These are phyloP conservation scores for Porphyra umbilicalis DNA, from an alignment of 31 red algal genomes.

Conservation along the genomic window DNA sequence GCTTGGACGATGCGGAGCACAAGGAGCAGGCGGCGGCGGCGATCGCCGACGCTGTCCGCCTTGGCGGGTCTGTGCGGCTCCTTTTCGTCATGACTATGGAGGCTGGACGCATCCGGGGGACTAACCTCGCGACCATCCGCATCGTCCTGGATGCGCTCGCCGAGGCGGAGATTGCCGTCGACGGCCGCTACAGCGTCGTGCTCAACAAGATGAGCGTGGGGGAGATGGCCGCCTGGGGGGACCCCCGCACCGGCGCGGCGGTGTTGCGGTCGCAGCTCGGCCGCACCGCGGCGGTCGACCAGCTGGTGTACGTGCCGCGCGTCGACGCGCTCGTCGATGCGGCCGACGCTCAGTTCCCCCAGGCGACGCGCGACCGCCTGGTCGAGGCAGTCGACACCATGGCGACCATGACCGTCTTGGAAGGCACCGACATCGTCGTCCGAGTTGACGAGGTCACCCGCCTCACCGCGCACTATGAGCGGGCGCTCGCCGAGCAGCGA, in stretches of 20 bases:
- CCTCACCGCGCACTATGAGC: background rate
- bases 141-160: slow-evolving; percentile 11
- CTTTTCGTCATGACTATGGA: slow-evolving; percentile 21
- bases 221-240: background rate
- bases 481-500: background rate
- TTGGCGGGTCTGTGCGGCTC: background rate
- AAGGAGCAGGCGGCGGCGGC: background rate
- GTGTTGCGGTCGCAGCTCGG: background rate
- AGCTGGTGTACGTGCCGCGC: background rate
- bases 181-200: background rate
- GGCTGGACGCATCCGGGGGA: background rate
- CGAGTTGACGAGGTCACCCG: background rate
- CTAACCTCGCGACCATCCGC: slow-evolving; percentile 3
- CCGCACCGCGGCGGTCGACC: background rate
- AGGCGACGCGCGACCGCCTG: background rate
- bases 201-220: slow-evolving; percentile 5
- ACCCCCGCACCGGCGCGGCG: background rate
- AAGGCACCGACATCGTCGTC: background rate
- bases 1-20: slow-evolving; percentile 4
- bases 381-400: background rate
- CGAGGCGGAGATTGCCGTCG: background rate
- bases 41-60: slow-evolving; percentile 5
- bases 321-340: background rate
- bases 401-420: background rate
- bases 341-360: background rate